Base-by-base conservation (phyloP, 371 early-diverging fungal species). In the Mortierella sp. region DNA sequence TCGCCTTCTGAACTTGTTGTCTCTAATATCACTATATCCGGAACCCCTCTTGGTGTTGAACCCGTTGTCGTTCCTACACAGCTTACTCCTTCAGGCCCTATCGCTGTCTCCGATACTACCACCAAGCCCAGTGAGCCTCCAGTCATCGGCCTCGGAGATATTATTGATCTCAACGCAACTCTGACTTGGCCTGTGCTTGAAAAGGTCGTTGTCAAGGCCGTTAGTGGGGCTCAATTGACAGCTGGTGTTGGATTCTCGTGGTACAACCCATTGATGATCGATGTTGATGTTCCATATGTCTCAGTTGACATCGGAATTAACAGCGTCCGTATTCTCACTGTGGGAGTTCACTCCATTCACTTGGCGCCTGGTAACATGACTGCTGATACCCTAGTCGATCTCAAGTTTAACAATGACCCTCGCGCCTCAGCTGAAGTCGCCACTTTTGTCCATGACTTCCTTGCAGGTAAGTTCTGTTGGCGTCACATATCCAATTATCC, bases 231-330 rank as follows among this genome's bases (percentile, higher is more conserved):
- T 26, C 62, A 68, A 37, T 47, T 79, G 62, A 70, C 68, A 8
- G 74, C 68, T 8, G 79, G 79, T 32, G 67, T 73, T 43, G 79
- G 70, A n/a, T 79, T 79, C 60, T 47, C 73, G 0, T 79, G 79
- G 79, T 51, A 73, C 40, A 79, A 79, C 67, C 79, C 79, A 31
- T 56, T 73, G 61, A 73, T 66, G 47, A 22, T 79, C 56, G 73
- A 22, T 35, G 26, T 79, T 47, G 79, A 79, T 40, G 42, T 79
- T 35, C 79, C 79, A 31, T 73, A 69, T 26, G 4, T 73, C 31
- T 61, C 70, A 29, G 17, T 73, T 28, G 79, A 79, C 37, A n/a
- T 79, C 29, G 79, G 74, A 22, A 31, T 79, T 31, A 73, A 79
- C 51, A 64, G 73, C 6, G 70, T 70, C 23, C 73, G 66, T 23